Percentiles rank a stretch among this genome's conserved stretches.
These are phyloP conservation scores for Xerocomellus intermedius DNA, from an alignment of 768 basidiomycete species.

Conservation along the genomic window DNA sequence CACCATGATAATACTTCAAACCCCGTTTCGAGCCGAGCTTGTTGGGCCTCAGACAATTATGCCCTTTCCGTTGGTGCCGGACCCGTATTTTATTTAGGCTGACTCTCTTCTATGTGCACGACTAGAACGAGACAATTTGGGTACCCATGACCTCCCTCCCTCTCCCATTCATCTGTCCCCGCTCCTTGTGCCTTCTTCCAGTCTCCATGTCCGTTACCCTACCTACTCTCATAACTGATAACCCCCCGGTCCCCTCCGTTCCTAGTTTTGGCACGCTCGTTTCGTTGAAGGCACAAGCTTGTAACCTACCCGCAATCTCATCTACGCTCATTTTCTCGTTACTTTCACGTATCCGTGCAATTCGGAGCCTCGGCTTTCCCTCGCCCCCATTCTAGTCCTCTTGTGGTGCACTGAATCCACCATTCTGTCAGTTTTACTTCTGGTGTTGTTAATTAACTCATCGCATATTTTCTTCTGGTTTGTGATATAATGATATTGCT, in stretches of 20 bases:
- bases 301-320: conserved; percentile 33
- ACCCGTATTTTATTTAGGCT: conserved; percentile 19
- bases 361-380: conserved; percentile 11
- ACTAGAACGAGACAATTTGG: conserved; percentile 28
- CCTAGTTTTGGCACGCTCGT: conserved; percentile 23
- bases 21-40: conserved; percentile 1
- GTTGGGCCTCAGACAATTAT: conserved; percentile 2
- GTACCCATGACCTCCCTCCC: conserved; percentile 26
- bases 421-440: conserved; percentile 20
- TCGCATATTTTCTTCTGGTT: conserved; percentile 34
- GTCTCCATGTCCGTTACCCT: conserved; percentile 27
- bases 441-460: conserved; percentile 34
- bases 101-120: conserved; percentile 24
- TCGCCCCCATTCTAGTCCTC: conserved; percentile 9
- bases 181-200: conserved; percentile 19
- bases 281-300: conserved; percentile 31
- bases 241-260: conserved; percentile 19
- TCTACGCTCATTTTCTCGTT: conserved; percentile 31
- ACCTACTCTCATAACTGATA: conserved; percentile 33
- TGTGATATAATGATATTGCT: conserved; percentile 45
- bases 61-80: conserved; percentile 12
- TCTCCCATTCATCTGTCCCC: conserved; percentile 14
- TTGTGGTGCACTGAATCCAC: conserved; percentile 19
- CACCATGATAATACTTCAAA: conserved; percentile 21
- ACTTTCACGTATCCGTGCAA: conserved; percentile 17